A percentile compares a stretch with the other conserved stretches of the same genome.
These are phyloP conservation scores for Domatiomyces catenatus DNA, from an alignment of 2,329 filamentous ascomycete species.

Conservation along the genomic window DNA sequence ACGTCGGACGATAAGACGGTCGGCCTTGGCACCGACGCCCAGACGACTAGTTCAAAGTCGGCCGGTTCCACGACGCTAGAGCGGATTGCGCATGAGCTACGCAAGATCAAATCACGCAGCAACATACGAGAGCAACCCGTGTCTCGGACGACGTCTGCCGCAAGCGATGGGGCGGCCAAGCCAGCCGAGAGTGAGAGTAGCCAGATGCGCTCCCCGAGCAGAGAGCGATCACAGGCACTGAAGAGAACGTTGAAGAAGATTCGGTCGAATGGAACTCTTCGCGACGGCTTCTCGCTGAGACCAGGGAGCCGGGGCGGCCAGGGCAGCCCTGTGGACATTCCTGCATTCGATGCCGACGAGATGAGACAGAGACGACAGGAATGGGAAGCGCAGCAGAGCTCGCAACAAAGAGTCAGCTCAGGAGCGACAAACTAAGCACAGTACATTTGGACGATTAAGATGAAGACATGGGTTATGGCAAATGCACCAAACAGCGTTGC, in stretches of 20 bases:
- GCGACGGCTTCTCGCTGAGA: constrained; percentile 19
- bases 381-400: constrained; percentile 29
- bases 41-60: constrained; percentile 15
- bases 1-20: constrained; percentile 21
- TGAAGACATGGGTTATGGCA: not conserved
- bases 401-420: not conserved
- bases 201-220: constrained; percentile 10
- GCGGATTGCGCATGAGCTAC: constrained; percentile 44
- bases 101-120: constrained; percentile 40
- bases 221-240: constrained; percentile 16
- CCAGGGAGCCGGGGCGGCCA: constrained; percentile 20
- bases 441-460: not conserved
- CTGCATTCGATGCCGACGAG: constrained; percentile 35
- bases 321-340: constrained; percentile 9
- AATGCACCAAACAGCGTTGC: not conserved
- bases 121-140: constrained; percentile 30
- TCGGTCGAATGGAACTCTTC: constrained; percentile 21
- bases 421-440: not conserved
- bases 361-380: constrained; percentile 33
- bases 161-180: constrained; percentile 4
- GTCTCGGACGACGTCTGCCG: constrained; percentile 6
- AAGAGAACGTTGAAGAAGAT: constrained; percentile 23
- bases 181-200: constrained; percentile 5
- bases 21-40: constrained; percentile 19
- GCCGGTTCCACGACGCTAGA: constrained; percentile 38